These are phyloP conservation scores for Metschnikowia amazonensis DNA, from an alignment of 805 yeast genomes.

Conservation along the genomic window DNA sequence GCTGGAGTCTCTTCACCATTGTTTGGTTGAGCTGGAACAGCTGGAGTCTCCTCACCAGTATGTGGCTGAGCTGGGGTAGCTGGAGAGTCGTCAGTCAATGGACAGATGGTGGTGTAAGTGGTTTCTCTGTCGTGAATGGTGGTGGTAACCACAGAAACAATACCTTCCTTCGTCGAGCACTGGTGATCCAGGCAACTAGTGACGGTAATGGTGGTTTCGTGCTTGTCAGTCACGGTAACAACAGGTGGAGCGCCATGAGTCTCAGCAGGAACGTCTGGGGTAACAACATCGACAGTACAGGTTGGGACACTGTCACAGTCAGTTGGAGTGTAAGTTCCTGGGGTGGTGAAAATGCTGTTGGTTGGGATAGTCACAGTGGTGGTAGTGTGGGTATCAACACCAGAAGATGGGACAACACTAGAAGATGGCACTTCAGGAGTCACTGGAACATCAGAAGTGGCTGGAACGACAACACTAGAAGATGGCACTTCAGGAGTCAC, in stretches of 20 bases:
- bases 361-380: constrained; percentile 1
- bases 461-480: background rate
- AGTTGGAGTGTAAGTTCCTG: constrained; percentile 3
- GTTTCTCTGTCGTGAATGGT: background rate
- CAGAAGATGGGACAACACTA: background rate
- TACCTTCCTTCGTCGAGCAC: background rate
- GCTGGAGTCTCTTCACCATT: no score
- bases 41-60: background rate
- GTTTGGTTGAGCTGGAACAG: background rate
- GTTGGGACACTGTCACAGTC: constrained; percentile 2
- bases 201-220: constrained; percentile 1
- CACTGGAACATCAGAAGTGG: no score
- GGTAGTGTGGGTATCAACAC: background rate
- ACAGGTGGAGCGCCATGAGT: background rate
- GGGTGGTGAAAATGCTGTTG: background rate
- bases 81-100: background rate
- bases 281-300: constrained; percentile 1
- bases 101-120: constrained; percentile 2
- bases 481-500: background rate
- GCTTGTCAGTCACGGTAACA: background rate
- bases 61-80: background rate
- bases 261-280: background rate
- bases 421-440: background rate
- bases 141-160: constrained; percentile 2
- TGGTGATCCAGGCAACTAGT: constrained; percentile 2